Evolutionary conservation across 2,329 filamentous ascomycete species (phyloP), one percentile per base, ranked within the genome.

Genomic region (Dactylonectria estremocensis): DNA sequence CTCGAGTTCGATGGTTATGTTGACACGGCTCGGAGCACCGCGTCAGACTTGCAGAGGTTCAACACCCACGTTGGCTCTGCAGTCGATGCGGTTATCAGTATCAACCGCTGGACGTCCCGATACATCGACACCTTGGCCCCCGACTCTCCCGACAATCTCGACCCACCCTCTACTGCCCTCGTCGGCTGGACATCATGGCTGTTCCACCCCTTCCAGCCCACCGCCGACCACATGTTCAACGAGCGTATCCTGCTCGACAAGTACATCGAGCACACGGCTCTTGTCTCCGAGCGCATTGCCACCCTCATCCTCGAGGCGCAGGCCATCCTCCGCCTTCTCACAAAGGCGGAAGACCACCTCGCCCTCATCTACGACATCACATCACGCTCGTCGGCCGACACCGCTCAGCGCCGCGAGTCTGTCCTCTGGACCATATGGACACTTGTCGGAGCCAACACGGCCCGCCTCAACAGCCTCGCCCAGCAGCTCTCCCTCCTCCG

Each of bases 1-100:
- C 85, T 91, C 22, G 93, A 95, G 77, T 92, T 97, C 64, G 89
- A 92, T 69, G 89, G 89, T 56, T 97, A 95, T 80, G 89, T 96
- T 71, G 89, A 92, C 10, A 90, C 89, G 0, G 90, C 92, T 2
- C 84, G 89, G 3, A 85, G 87, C 53, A 90, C 91, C 1, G 89
- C 91, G 4, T 84, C 86, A 50, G 90, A 93, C 63, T 85, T 96
- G 5, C 90, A 92, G 68, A 88, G 86, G 65, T 96, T 95, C 85
- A 95, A 95, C 80, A 90, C 89, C 0, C 91, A 92, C 72, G 91
- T 95, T 70, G 92, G 92, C 5, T 87, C 89, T 11, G 90, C 91
- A 1, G 90, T 95, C 40, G 93, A 95, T 75, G 89, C 88, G 40
- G 90, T 95, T 56, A 90, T 95, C 66, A 88, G 86, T 69, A 93